phyloP scores from a whole-genome alignment of 768 basidiomycete species.

The Cystofilobasidium bisporidii region DNA sequence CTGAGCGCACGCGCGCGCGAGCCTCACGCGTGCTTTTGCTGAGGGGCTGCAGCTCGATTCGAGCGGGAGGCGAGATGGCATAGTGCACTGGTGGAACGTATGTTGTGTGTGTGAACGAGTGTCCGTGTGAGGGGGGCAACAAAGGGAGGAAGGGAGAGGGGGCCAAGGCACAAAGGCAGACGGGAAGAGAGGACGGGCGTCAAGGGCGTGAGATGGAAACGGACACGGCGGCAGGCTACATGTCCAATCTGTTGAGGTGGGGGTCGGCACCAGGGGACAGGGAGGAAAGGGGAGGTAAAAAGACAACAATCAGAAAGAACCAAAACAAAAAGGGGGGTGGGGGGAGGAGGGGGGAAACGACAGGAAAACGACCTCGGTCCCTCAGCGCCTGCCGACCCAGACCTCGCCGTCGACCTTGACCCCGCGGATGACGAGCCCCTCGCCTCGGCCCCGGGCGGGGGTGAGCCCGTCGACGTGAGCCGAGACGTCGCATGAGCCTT shows the following conservation, averaged over 20 bases:
- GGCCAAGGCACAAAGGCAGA: not conserved
- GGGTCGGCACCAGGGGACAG: too few species aligned
- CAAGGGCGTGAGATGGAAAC: not conserved
- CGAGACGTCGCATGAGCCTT: constrained; percentile 1
- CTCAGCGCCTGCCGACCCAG: not conserved
- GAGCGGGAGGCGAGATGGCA: not conserved
- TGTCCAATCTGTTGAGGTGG: too few species aligned
- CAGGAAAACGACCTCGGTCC: too few species aligned
- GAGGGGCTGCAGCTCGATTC: not conserved
- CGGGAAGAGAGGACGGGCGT: not conserved
- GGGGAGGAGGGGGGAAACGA: too few species aligned
- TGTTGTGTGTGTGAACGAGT: too few species aligned
- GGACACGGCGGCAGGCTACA: not conserved
- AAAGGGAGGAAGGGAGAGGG: too few species aligned
- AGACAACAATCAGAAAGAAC: too few species aligned
- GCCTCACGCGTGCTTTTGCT: too few species aligned
- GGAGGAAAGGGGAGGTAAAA: too few species aligned
- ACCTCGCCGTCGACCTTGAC: not conserved
- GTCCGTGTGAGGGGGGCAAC: too few species aligned
- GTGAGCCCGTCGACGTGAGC: constrained; percentile 1
- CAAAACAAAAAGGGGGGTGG: too few species aligned
- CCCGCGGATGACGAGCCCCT: not conserved
- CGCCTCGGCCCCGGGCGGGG: not conserved
- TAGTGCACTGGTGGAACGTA: not conserved
- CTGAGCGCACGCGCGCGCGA: too few species aligned